Evolutionary conservation across 2,329 filamentous ascomycete species (phyloP).

Genomic region (Juglanconis oblonga): DNA sequence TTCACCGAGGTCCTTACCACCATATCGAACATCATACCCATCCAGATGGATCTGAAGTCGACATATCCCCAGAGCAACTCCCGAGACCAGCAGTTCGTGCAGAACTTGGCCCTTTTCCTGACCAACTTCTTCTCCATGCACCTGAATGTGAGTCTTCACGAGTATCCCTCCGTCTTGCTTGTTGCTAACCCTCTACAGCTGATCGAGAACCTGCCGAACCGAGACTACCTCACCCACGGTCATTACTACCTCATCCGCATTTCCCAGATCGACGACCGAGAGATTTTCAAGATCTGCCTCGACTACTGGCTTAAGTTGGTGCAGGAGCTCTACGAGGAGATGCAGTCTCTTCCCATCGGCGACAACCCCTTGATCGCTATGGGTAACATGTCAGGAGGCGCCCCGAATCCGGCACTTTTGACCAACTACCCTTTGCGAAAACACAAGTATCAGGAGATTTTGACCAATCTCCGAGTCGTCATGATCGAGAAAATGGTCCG

Average conservation of each 20-base stretch:
- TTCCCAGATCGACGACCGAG: conserved; percentile 96
- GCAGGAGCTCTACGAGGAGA: conserved; percentile 96
- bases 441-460: conserved; percentile 93
- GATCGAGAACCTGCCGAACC: conserved; percentile 93
- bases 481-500: conserved; percentile 99
- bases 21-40: conserved; percentile 88
- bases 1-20: conserved; percentile 95
- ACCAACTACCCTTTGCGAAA: conserved; percentile 91
- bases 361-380: conserved; percentile 89
- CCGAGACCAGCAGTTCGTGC: conserved; percentile 93
- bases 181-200: conserved; percentile 49
- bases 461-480: conserved; percentile 90
- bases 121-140: conserved; percentile 97
- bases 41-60: conserved; percentile 83
- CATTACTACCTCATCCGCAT: conserved; percentile 98
- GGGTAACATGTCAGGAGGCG: conserved; percentile 71
- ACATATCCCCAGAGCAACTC: conserved; percentile 92
- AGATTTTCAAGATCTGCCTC: conserved; percentile 98
- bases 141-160: conserved; percentile 59
- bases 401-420: conserved; percentile 79
- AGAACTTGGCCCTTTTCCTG: conserved; percentile 92
- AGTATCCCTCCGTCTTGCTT: not conserved
- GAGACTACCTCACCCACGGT: conserved; percentile 89
- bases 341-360: conserved; percentile 92
- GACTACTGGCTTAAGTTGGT: conserved; percentile 99